Evolutionary conservation across 2,329 filamentous ascomycete genomes (phyloP), one percentile per base, ranked within the genome.

Genomic region (Cordyceps cateniannulata): DNA sequence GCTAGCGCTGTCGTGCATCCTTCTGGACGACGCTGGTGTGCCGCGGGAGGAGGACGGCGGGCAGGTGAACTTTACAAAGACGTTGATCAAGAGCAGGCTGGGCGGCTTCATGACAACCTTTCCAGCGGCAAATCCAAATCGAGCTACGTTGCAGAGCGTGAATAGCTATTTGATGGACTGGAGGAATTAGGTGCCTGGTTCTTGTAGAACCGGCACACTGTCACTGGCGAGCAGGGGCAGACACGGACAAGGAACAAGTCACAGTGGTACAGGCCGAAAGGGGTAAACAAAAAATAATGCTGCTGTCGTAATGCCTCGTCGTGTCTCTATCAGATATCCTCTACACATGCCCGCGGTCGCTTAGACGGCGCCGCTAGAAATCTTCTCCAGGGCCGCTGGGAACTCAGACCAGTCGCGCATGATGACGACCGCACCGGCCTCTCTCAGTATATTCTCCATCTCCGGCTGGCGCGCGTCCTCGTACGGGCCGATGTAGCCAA

Each of bases 401-500:
- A 86, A 85, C 73, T 85, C 80, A 58, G 69, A 74, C 84, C 84
- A 86, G 68, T 85, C 69, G 55, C 77, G 68, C 80, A 86, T 90
- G 69, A 90, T 77, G 61, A 85, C 74, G 62, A 80, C 78, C 59
- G 84, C 86, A 16, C 87, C 88, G 1, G 84, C 81, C 12, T 86
- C 83, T 12, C 68, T 77, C 68, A 91, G 73, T 32, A 80, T 72
- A 69, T 84, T 79, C 63, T 81, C 80, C 85, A 91, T 90, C 74
- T 87, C 82, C 52, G 81, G 77, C 75, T 82, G 77, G 75, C 88
- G 82, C 40, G 80, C 79, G 20, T 76, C 76, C 55, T 78, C 77
- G 75, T 93, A 95, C 61, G 88, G 88, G 42, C 92, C 92, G 32
- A 95, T 89, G 74, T 96, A 96, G 60, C 87, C 92, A 68, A 96